Evolutionary conservation across 2,329 filamentous ascomycete genomes (phyloP).

Genomic region (Pseudogymnoascus sp.): DNA sequence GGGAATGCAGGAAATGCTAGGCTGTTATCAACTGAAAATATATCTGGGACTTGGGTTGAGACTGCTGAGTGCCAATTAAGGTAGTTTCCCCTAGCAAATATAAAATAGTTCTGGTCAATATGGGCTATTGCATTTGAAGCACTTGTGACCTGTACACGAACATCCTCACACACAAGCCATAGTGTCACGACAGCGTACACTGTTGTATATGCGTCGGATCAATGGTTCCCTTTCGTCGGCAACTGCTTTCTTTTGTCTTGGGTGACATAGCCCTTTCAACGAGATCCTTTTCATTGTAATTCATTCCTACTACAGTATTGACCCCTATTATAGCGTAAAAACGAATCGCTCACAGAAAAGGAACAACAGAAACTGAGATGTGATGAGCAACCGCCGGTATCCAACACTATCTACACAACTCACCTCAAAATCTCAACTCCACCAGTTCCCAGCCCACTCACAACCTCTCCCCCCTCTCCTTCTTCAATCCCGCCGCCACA

Average conservation of each 20-base stretch:
- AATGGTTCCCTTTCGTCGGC: not conserved
- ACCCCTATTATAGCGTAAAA: not conserved
- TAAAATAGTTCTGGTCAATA: not conserved
- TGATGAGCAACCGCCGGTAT: not conserved
- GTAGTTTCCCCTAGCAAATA: not conserved
- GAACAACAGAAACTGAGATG: not conserved
- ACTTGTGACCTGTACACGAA: too few relatives aligned
- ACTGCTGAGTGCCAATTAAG: not conserved
- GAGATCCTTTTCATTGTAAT: not conserved
- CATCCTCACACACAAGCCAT: too few relatives aligned
- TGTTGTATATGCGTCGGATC: not conserved
- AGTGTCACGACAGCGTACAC: not conserved
- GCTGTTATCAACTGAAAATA: not conserved
- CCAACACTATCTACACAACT: not conserved
- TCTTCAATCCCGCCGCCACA: slow-evolving; percentile 38
- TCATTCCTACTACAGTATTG: not conserved
- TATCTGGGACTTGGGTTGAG: not conserved
- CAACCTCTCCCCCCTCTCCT: not conserved
- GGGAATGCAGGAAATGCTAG: not conserved
- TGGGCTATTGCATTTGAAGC: not conserved
- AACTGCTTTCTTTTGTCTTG: not conserved
- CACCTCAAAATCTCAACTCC: not conserved
- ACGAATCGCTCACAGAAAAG: not conserved
- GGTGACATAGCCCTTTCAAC: not conserved
- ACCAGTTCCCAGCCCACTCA: not conserved